Percentiles rank a stretch among this genome's conserved stretches.
phyloP scores from a whole-genome alignment of 345 rosid genomes.

The Theobroma cacao region DNA sequence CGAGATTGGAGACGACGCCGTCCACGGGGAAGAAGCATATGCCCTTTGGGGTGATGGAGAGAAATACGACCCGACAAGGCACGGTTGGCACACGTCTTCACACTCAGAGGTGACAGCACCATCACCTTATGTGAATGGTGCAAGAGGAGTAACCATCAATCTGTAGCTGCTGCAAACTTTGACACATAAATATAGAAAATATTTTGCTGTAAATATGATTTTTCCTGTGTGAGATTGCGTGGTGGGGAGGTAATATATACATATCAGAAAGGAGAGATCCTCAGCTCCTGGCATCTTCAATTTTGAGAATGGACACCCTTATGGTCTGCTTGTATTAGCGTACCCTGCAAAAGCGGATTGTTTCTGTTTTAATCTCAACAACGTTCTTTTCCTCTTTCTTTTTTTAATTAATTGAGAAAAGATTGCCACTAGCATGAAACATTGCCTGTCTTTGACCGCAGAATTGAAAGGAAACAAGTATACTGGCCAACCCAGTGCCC shows the following conservation, averaged over 20 bases:
- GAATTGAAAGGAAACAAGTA: not conserved
- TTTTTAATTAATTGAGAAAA: too few relatives aligned
- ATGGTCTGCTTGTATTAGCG: not conserved
- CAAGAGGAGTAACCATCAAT: slow-evolving; percentile 76
- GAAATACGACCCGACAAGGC: slow-evolving; percentile 64
- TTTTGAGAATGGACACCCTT: not conserved
- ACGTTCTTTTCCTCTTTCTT: too few relatives aligned
- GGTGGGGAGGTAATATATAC: too few relatives aligned
- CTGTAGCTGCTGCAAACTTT: slow-evolving; percentile 28
- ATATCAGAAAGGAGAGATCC: not conserved
- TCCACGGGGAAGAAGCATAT: slow-evolving; percentile 94
- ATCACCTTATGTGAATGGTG: slow-evolving; percentile 52
- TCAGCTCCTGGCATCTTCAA: not conserved
- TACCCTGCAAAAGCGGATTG: not conserved
- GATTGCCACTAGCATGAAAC: not conserved
- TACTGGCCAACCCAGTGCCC: not conserved
- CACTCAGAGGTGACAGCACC: slow-evolving; percentile 36
- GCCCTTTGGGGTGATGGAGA: slow-evolving; percentile 99
- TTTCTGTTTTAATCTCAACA: not conserved
- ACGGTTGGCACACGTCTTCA: slow-evolving; percentile 35
- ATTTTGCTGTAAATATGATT: slow-evolving; percentile 9
- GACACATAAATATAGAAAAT: not conserved
- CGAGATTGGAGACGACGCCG: slow-evolving; percentile 84
- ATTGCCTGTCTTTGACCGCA: not conserved
- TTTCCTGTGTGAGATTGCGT: not conserved